A percentile compares a stretch with the other conserved stretches of the same genome.
Evolutionary conservation across 768 basidiomycete species (phyloP).

Genomic region (Macrocybe gigantea): DNA sequence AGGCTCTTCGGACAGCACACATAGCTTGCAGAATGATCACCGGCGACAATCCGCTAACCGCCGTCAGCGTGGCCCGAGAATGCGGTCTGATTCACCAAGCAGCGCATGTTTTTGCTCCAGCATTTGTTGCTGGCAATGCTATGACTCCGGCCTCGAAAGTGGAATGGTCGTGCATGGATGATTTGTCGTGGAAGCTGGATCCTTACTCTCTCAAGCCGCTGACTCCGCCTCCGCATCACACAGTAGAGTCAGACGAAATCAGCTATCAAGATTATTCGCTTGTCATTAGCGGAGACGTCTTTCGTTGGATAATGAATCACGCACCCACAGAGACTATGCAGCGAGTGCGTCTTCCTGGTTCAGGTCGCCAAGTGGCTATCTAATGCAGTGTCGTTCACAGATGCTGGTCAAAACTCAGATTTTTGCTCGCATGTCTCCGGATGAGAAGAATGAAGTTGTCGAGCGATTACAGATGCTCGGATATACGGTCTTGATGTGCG

Average conservation of each 20-base stretch:
- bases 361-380: not conserved
- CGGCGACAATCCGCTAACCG: constrained; percentile 94
- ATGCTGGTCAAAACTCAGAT: constrained; percentile 97
- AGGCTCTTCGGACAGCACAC: constrained; percentile 82
- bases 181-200: constrained; percentile 79
- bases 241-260: constrained; percentile 64
- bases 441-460: constrained; percentile 98
- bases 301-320: constrained; percentile 97
- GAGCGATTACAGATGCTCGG: constrained; percentile 90
- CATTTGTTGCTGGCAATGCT: constrained; percentile 62
- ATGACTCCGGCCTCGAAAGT: constrained; percentile 53
- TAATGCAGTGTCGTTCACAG: constrained; percentile 31
- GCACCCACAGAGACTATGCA: constrained; percentile 92
- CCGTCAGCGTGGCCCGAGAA: constrained; percentile 94
- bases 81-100: constrained; percentile 85
- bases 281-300: constrained; percentile 91
- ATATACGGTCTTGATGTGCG: constrained; percentile 97
- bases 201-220: constrained; percentile 82
- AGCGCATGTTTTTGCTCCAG: constrained; percentile 82
- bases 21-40: constrained; percentile 97
- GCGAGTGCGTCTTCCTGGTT: constrained; percentile 49
- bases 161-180: constrained; percentile 92
- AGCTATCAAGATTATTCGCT: constrained; percentile 86
- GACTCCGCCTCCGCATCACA: constrained; percentile 62
- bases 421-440: constrained; percentile 98